Evolutionary conservation across 176 grass and related monocot species (phyloP).

Genomic region (Bolboschoenus planiculmis): DNA sequence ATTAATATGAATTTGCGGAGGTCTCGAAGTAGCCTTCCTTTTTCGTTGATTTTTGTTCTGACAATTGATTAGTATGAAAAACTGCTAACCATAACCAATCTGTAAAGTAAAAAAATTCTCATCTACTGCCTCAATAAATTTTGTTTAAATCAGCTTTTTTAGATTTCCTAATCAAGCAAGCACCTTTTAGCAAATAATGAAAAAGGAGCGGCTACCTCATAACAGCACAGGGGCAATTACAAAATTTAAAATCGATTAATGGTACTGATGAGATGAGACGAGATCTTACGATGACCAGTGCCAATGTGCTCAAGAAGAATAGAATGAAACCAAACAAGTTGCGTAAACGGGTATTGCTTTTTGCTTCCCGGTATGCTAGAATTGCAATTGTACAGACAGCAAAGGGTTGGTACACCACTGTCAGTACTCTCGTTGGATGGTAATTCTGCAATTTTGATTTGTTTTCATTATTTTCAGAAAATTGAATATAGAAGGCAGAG

Average conservation of each 20-base stretch:
- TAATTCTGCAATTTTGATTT: not conserved
- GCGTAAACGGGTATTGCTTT: slow-evolving; percentile 53
- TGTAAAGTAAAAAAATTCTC: not conserved
- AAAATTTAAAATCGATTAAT: not conserved
- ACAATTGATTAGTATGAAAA: not conserved
- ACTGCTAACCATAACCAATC: not conserved
- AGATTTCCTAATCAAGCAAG: not conserved
- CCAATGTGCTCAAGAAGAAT: slow-evolving; percentile 60
- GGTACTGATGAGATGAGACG: not conserved
- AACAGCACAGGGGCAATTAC: not conserved
- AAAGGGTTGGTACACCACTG: slow-evolving; percentile 66
- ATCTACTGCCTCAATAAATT: not conserved
- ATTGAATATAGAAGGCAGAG: not conserved
- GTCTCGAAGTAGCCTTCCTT: not conserved
- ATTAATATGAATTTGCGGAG: not conserved
- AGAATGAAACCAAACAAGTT: slow-evolving; percentile 51
- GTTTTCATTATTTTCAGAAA: not conserved
- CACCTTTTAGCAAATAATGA: not conserved
- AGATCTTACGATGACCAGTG: slow-evolving; percentile 39
- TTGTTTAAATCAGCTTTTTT: not conserved
- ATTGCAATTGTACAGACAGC: slow-evolving; percentile 34
- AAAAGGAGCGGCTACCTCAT: not conserved
- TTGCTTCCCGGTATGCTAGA: slow-evolving; percentile 48
- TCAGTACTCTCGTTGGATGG: slow-evolving; percentile 46
- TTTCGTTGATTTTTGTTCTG: not conserved